Base-by-base conservation (phyloP, 208 protist species). In the Phytomonas francai region DNA sequence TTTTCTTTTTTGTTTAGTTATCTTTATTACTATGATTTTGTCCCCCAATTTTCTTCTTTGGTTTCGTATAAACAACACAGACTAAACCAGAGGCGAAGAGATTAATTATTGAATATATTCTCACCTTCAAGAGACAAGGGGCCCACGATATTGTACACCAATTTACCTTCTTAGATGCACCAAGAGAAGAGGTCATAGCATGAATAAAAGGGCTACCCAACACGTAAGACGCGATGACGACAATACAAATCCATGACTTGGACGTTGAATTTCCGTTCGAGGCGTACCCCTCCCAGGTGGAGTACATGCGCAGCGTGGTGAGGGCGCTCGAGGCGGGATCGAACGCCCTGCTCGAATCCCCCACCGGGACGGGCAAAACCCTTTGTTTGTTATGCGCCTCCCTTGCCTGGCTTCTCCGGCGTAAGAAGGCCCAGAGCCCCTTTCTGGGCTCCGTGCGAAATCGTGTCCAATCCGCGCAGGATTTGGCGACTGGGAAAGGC, bases 351-450 rank as follows among this genome's bases (percentile, higher is more conserved):
- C 80, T 99, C 7, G 97, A 99, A 77, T 97, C 88, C 8, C 97
- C 98, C 1, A 99, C 98, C 0, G 98, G 97, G 22, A 99, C 98
- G 1, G 98, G 98, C 12, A 99, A 99, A 76, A 99, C 97, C 9
- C 76, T 99, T 12, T 98, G 91, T 67, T 75, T 99, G 33, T 79
- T 99, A n/a, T 98, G 97, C 70, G 85, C 95, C 16, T 81, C 88
- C 0, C 80, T 99, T 0, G 96, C 81, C 2, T 99, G 98, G 97
- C 58, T 77, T 36, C 59, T 67, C 39, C 67, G 31, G 22, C 25
- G 68, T 16, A 51, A 39, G 36, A 11, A 16, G 14, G 7, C 27
- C 16, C 54, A 66, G 5, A 39, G 6, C 9, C 3, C 3, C 3
- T 39, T 39, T 39, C 6, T 39, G 6, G 9, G 34, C 9, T 39